Evolutionary conservation across 139 green algal species (phyloP), one percentile per base, ranked within the genome.

Genomic region (Chlamydomonas eustigma): DNA sequence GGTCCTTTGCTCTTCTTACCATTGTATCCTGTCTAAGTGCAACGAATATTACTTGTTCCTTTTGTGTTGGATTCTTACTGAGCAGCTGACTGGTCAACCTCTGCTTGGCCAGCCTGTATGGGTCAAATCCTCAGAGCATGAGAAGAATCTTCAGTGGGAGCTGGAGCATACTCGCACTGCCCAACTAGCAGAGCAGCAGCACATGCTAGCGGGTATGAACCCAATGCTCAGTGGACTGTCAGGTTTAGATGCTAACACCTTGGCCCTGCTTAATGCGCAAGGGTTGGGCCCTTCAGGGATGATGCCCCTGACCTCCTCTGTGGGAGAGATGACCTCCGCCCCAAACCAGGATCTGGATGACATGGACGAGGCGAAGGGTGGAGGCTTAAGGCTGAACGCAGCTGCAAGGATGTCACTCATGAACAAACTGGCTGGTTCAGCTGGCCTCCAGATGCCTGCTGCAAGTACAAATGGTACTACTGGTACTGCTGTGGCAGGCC

Each of bases 61-160:
- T n/a, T 58, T 58, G 12, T 18, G 44, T 58, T 12, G 12, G 12
- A 18, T 58, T 12, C 44, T 58, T 12, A 28, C 12, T 58, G 44
- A 12, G 12, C 84, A 88, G 4, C 86, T 98, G 18, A 92, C 88
- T 2, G 94, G 94, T 28, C 88, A 95, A 75, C 44, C 85, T 0
- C 70, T 98, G 44, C 81, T 94, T 79, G 89, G 88, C 31, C 88
- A 94, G 85, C 76, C 93, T 18, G 90, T 98, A 0, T 94, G 96
- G 87, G 94, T 98, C 5, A 97, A 97, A 85, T 87, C 90, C 50
- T 93, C 90, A 31, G 94, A 98, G 76, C 90, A 92, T 1, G 92
- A 96, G 83, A 96, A 98, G 87, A 98, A 98, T 79, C 66, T 98
- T 65, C 90, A 91, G 34, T 98, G 94, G 94, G 92, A 98, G 71